Evolutionary conservation across 495 filamentous ascomycete genomes (phyloP).

Genomic region (Hypomontagnella submonticulosa): DNA sequence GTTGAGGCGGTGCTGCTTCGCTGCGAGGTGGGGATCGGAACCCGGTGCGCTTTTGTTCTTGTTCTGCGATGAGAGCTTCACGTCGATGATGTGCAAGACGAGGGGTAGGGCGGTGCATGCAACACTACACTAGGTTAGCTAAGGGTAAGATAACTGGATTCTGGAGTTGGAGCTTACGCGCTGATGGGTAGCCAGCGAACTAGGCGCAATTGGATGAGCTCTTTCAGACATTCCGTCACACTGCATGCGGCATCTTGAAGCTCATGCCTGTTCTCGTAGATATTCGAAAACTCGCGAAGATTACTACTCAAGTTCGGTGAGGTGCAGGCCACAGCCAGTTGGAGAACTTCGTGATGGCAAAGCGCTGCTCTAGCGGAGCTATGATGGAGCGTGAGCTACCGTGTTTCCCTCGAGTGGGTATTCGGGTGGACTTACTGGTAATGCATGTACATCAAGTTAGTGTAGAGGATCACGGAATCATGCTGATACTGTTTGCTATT

Average conservation of each 20-base stretch:
- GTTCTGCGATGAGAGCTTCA: constrained; percentile 47
- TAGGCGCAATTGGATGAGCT: constrained; percentile 47
- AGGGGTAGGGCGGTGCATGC: constrained; percentile 49
- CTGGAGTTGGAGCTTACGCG: constrained; percentile 39
- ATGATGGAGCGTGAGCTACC: constrained; percentile 19
- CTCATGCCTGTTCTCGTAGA: constrained; percentile 50
- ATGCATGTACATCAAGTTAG: constrained; percentile 62
- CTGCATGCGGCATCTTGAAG: constrained; percentile 49
- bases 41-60: constrained; percentile 28
- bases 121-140: constrained; percentile 36
- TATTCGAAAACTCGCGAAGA: constrained; percentile 43
- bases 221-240: constrained; percentile 51
- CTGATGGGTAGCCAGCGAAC: constrained; percentile 49
- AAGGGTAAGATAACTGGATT: background rate
- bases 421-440: constrained; percentile 55
- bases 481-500: constrained; percentile 40
- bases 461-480: constrained; percentile 54
- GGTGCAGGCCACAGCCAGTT: constrained; percentile 43
- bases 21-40: constrained; percentile 35
- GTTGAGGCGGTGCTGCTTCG: constrained; percentile 52
- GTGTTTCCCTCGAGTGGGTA: background rate
- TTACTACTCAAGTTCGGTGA: constrained; percentile 39
- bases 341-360: constrained; percentile 50
- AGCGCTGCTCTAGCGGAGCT: constrained; percentile 49
- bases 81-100: constrained; percentile 50